These are phyloP conservation scores for Trichosporon inkin DNA, from an alignment of 1,284 basidiomycete species.

Conservation along the genomic window DNA sequence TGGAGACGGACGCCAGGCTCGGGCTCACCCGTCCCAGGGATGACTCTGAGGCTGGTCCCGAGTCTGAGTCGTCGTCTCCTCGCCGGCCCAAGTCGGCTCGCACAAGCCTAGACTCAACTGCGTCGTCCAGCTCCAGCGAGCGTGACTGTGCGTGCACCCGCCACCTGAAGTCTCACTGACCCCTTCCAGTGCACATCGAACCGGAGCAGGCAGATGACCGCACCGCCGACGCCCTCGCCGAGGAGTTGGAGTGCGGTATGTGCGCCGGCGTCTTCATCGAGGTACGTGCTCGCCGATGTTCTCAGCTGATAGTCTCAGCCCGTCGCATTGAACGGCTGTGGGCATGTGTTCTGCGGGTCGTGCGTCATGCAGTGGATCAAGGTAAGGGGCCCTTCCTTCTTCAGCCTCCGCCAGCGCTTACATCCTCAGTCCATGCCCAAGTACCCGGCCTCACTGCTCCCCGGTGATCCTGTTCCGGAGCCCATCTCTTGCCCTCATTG, in stretches of 20 bases:
- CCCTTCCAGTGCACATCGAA: background rate
- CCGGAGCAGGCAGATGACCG: background rate
- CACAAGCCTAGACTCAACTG: slow-evolving; percentile 5
- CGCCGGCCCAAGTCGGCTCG: slow-evolving; percentile 15
- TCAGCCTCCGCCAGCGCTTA: background rate
- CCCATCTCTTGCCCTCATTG: slow-evolving; percentile 28
- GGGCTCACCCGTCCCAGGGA: slow-evolving; percentile 15
- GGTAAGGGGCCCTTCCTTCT: slow-evolving; percentile 6
- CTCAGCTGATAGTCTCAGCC: slow-evolving; percentile 17
- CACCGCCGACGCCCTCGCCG: slow-evolving; percentile 12
- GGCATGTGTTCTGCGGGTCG: slow-evolving; percentile 28
- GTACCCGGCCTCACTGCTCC: slow-evolving; percentile 69
- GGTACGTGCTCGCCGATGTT: slow-evolving; percentile 11
- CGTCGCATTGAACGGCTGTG: slow-evolving; percentile 27
- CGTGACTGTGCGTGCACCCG: background rate
- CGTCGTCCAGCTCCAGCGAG: background rate
- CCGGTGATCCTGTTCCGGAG: slow-evolving; percentile 68
- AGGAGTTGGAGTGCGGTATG: slow-evolving; percentile 30
- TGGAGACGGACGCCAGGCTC: background rate
- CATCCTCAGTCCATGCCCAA: slow-evolving; percentile 55
- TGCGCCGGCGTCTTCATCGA: slow-evolving; percentile 27
- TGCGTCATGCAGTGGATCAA: slow-evolving; percentile 28
- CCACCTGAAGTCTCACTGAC: background rate
- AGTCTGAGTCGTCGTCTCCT: slow-evolving; percentile 5
- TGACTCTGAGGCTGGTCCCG: slow-evolving; percentile 16